phyloP scores from a whole-genome alignment of 2,329 filamentous ascomycete species.

The Fusarium penzigii region DNA sequence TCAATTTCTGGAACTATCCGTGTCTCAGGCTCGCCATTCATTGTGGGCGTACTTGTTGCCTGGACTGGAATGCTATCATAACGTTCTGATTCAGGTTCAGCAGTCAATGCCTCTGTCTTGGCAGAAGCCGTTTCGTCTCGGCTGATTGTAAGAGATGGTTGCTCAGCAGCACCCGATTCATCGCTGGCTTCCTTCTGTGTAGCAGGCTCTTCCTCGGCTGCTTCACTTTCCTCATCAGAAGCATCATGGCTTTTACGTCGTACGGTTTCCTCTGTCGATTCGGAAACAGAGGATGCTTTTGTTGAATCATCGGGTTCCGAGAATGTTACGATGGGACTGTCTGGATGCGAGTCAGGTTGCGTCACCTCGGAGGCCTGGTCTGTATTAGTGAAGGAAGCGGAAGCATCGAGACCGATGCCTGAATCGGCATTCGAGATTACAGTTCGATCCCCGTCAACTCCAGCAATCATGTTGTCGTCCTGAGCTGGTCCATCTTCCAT shows the following conservation, averaged over 20 bases:
- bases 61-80: constrained; percentile 21
- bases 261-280: constrained; percentile 62
- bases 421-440: constrained; percentile 54
- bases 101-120: constrained; percentile 6
- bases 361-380: constrained; percentile 51
- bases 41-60: constrained; percentile 6
- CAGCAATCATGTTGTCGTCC: constrained; percentile 15
- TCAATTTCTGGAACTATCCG: constrained; percentile 15
- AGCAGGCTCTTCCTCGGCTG: constrained; percentile 6
- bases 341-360: constrained; percentile 57
- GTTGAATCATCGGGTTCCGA: constrained; percentile 62
- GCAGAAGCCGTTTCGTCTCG: not conserved
- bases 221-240: constrained; percentile 18
- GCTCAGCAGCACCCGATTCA: constrained; percentile 3
- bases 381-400: constrained; percentile 42
- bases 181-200: constrained; percentile 1
- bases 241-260: constrained; percentile 35
- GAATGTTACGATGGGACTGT: constrained; percentile 53
- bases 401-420: constrained; percentile 51
- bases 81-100: constrained; percentile 20
- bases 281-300: constrained; percentile 64
- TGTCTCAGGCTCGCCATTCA: constrained; percentile 16
- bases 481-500: constrained; percentile 24
- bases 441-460: constrained; percentile 25
- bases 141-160: not conserved